Evolutionary conservation across 106 monocot genomes (phyloP).

Genomic region (Vanilla planifolia): DNA sequence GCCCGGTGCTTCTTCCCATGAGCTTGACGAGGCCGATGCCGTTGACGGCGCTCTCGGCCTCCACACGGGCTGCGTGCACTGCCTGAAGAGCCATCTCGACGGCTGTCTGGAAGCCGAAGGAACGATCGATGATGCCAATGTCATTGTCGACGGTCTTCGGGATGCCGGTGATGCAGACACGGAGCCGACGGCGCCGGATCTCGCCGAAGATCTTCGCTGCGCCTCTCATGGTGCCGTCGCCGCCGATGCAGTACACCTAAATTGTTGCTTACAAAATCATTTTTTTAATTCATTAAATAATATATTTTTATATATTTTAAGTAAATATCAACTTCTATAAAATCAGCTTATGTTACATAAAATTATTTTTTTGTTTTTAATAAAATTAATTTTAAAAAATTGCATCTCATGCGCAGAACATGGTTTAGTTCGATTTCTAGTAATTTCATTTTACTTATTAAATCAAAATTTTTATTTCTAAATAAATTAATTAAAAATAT

Average conservation of each 20-base stretch:
- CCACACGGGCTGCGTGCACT: slow-evolving; percentile 64
- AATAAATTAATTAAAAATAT: too few relatives aligned
- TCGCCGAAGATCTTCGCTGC: slow-evolving; percentile 56
- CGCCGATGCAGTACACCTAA: slow-evolving; percentile 74
- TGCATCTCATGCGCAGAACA: too few relatives aligned
- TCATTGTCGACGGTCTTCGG: slow-evolving; percentile 96
- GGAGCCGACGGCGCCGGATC: slow-evolving; percentile 41
- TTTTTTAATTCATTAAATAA: neutral
- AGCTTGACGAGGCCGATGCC: slow-evolving; percentile 88
- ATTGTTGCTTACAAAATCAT: neutral
- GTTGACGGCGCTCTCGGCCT: slow-evolving; percentile 83
- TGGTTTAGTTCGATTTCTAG: too few relatives aligned
- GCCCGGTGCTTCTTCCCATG: slow-evolving; percentile 89
- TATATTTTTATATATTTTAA: too few relatives aligned
- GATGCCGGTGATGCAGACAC: slow-evolving; percentile 55
- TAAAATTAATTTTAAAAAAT: too few relatives aligned
- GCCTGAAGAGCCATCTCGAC: slow-evolving; percentile 84
- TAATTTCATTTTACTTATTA: too few relatives aligned
- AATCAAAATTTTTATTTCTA: too few relatives aligned
- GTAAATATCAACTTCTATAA: too few relatives aligned
- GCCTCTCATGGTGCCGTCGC: slow-evolving; percentile 90
- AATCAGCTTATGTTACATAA: too few relatives aligned
- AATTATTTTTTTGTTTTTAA: too few relatives aligned
- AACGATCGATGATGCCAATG: slow-evolving; percentile 86
- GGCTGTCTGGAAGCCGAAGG: slow-evolving; percentile 91